phyloP scores from a whole-genome alignment of 2,329 filamentous ascomycete genomes.

The Colletotrichum sp. region DNA sequence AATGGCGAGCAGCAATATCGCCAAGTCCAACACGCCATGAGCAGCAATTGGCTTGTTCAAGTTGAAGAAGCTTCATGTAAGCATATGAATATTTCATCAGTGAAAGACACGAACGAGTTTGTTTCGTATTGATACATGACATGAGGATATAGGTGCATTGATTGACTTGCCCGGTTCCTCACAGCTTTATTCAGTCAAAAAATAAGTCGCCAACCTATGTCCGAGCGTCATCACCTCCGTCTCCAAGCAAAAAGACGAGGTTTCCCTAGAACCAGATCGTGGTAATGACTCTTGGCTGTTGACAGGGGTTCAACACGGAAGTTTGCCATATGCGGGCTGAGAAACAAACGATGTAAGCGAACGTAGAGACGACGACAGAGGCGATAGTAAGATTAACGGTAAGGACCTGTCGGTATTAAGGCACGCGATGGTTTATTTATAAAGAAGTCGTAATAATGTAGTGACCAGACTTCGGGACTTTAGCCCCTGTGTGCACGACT shows the following conservation, averaged over 20 bases:
- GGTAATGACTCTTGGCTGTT: background rate
- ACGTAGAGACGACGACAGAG: background rate
- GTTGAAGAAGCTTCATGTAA: background rate
- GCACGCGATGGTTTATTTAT: background rate
- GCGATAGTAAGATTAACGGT: rapidly evolving
- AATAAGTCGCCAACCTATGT: background rate
- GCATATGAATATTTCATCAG: background rate
- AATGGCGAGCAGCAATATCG: background rate
- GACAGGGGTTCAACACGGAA: rapidly evolving
- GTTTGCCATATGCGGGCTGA: background rate
- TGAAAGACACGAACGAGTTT: background rate
- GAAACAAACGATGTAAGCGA: background rate
- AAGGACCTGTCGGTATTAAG: background rate
- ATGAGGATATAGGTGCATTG: background rate
- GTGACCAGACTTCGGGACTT: background rate
- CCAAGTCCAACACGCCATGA: background rate
- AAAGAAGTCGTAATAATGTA: background rate
- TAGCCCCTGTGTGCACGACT: background rate
- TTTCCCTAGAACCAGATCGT: background rate
- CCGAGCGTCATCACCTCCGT: background rate
- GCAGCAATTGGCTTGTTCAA: background rate
- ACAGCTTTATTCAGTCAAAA: background rate
- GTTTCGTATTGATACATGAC: background rate
- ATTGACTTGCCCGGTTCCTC: background rate
- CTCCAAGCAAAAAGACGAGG: background rate